Conservation (phyloP, 1,284 basidiomycete genomes). For the Ceratobasidium sp. region DNA sequence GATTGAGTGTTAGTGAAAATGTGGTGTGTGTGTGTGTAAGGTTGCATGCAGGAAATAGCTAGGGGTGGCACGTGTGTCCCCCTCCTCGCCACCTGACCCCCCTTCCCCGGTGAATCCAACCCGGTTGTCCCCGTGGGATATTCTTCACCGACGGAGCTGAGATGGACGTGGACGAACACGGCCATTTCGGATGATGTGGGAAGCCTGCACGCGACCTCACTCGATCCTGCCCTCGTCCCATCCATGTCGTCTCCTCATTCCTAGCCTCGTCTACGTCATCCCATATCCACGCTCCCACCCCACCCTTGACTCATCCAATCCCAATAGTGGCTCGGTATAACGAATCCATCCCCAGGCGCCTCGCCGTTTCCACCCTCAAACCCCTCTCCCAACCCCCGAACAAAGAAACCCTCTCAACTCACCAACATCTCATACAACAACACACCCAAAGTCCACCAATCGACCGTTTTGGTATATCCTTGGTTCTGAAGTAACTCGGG, state of each 20-base stretch:
- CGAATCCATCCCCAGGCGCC: neutral
- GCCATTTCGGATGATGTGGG: slow-evolving; percentile 29
- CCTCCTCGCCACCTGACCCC: neutral
- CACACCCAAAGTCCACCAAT: slow-evolving; percentile 99
- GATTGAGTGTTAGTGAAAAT: neutral
- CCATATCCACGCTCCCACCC: neutral
- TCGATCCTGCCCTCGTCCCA: slow-evolving; percentile 11
- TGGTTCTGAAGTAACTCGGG: slow-evolving; percentile 96
- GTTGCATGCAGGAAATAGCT: neutral
- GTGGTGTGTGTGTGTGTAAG: neutral
- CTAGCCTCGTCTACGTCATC: slow-evolving; percentile 1
- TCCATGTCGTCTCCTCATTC: neutral
- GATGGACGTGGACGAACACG: neutral
- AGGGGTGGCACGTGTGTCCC: neutral
- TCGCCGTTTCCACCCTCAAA: neutral
- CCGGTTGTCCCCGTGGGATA: neutral
- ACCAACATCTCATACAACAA: slow-evolving; percentile 99
- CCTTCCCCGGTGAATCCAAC: too few relatives aligned
- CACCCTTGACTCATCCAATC: slow-evolving; percentile 2
- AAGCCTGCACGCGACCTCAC: slow-evolving; percentile 20
- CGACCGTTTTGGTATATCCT: slow-evolving; percentile 98
- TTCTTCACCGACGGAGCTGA: slow-evolving; percentile 1
- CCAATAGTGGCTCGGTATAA: too few relatives aligned
- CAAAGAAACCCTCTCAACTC: slow-evolving; percentile 48
- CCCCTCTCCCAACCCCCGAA: neutral